Evolutionary conservation across 2,329 filamentous ascomycete genomes (phyloP).

Genomic region (Moelleriella libera): DNA sequence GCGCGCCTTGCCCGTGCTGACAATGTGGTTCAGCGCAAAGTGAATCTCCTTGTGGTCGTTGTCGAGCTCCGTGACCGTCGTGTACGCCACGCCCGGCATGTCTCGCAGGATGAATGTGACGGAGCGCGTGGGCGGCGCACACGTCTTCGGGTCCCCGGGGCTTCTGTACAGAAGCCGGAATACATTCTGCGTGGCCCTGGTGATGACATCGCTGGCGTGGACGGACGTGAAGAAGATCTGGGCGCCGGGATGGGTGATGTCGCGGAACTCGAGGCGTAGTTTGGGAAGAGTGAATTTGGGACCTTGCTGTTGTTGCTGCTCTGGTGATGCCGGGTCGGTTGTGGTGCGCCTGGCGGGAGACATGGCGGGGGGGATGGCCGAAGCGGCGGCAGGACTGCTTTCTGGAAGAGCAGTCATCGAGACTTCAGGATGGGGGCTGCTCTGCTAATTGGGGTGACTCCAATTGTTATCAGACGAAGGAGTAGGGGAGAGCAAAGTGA

Average conservation of each 20-base stretch:
- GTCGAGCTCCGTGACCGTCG: conserved; percentile 66
- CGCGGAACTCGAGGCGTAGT: conserved; percentile 44
- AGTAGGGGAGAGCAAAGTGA: too few relatives aligned
- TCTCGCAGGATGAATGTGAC: conserved; percentile 70
- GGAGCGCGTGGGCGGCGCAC: conserved; percentile 56
- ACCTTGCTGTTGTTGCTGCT: background rate
- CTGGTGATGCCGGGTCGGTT: background rate
- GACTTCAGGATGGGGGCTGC: too few relatives aligned
- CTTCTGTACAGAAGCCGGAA: conserved; percentile 55
- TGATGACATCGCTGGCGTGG: conserved; percentile 47
- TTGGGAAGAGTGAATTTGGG: conserved; percentile 31
- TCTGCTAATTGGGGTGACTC: too few relatives aligned
- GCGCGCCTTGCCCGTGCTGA: conserved; percentile 27
- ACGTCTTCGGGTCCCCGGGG: conserved; percentile 24
- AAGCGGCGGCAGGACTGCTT: too few relatives aligned
- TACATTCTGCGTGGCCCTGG: conserved; percentile 51
- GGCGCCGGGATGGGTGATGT: conserved; percentile 45
- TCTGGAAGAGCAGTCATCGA: too few relatives aligned
- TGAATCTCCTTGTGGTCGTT: conserved; percentile 87
- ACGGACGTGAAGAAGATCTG: conserved; percentile 53
- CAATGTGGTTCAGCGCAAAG: conserved; percentile 65
- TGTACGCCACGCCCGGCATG: conserved; percentile 82
- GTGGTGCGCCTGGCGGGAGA: conserved; percentile 11
- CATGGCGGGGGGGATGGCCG: conserved; percentile 8
- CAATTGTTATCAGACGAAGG: too few relatives aligned